Evolutionary conservation across 139 green algal species (phyloP).

Genomic region (Coelastrella sp.): DNA sequence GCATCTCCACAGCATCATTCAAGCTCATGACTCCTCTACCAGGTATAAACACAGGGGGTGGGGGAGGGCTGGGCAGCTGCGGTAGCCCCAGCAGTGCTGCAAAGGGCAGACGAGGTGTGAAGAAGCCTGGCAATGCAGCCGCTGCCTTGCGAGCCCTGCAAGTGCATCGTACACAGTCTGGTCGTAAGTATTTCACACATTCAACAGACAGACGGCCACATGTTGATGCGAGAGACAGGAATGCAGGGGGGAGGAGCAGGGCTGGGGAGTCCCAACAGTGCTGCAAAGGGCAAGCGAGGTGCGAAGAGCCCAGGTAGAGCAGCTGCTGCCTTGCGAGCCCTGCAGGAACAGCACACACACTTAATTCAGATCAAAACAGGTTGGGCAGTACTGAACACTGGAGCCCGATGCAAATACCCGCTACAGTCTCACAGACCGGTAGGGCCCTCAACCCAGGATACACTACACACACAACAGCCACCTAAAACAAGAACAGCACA

Average conservation of each 20-base stretch:
- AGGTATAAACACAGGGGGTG: conserved; percentile 62
- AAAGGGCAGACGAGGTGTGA: conserved; percentile 76
- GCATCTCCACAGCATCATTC: conserved; percentile 61
- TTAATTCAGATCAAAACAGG: too few relatives aligned
- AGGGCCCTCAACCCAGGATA: too few relatives aligned
- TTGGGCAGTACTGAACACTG: too few relatives aligned
- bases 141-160: conserved; percentile 36
- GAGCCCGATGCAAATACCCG: too few relatives aligned
- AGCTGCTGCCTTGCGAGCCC: conserved; percentile 25
- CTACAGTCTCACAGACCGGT: too few relatives aligned
- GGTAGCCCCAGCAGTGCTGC: conserved; percentile 55
- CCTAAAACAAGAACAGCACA: neutral
- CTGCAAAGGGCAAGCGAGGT: conserved; percentile 74
- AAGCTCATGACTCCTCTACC: conserved; percentile 63
- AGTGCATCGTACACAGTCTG: neutral
- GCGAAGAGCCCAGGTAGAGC: conserved; percentile 55
- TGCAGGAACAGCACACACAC: neutral
- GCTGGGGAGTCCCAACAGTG: conserved; percentile 48
- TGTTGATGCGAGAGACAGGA: too few relatives aligned
- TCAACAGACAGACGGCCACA: too few relatives aligned
- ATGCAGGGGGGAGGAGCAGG: conserved; percentile 61
- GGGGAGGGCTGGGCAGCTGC: conserved; percentile 55
- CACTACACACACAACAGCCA: too few relatives aligned
- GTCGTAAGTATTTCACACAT: too few relatives aligned
- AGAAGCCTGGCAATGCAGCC: conserved; percentile 45